phyloP scores from a whole-genome alignment of 805 yeast species.

The Ogataea angusta region DNA sequence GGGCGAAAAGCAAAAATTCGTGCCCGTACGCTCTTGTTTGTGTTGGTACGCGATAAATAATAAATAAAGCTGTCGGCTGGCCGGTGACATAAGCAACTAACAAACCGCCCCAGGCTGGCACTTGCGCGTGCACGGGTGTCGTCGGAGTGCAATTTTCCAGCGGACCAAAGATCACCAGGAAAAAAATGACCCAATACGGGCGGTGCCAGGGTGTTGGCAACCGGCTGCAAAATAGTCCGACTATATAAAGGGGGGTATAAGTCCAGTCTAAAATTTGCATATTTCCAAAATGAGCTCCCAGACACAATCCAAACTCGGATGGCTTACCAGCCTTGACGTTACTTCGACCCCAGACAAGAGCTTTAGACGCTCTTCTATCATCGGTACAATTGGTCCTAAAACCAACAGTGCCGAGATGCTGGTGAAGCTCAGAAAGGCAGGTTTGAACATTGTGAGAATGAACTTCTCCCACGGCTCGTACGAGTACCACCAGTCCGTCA shows the following conservation, averaged over 20 bases:
- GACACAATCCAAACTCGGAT: slow-evolving; percentile 52
- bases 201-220: slow-evolving; percentile 10
- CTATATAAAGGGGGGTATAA: slow-evolving; percentile 8
- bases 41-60: slow-evolving; percentile 2
- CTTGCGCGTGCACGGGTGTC: slow-evolving; percentile 4
- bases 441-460: slow-evolving; percentile 97
- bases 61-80: slow-evolving; percentile 2
- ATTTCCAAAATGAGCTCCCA: slow-evolving; percentile 18
- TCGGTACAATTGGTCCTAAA: slow-evolving; percentile 99
- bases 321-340: slow-evolving; percentile 80
- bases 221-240: slow-evolving; percentile 4
- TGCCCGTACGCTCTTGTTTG: background rate
- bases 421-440: slow-evolving; percentile 90
- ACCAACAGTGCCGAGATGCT: slow-evolving; percentile 86
- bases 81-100: background rate
- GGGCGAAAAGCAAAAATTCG: background rate
- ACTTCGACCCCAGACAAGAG: slow-evolving; percentile 70
- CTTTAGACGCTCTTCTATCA: slow-evolving; percentile 91
- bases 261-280: slow-evolving; percentile 1
- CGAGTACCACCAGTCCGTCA: slow-evolving; percentile 95
- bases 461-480: slow-evolving; percentile 98
- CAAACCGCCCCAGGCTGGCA: background rate
- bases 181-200: slow-evolving; percentile 10
- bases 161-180: slow-evolving; percentile 4
- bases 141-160: slow-evolving; percentile 12